Percentiles rank a stretch among this genome's conserved stretches.
phyloP scores from a whole-genome alignment of 768 basidiomycete genomes.

The Terana coerulea region DNA sequence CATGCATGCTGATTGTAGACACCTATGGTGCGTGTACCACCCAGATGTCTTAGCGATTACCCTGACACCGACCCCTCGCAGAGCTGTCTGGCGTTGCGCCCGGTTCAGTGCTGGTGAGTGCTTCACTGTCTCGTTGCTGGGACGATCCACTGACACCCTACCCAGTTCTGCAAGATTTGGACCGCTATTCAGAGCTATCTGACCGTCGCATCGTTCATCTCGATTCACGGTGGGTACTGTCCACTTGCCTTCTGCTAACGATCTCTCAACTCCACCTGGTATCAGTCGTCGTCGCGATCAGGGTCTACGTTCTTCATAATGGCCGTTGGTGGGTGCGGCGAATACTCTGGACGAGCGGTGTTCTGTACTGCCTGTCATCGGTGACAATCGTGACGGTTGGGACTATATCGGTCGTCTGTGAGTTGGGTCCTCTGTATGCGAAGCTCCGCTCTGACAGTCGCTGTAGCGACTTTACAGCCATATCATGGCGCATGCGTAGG shows the following conservation, averaged over 20 bases:
- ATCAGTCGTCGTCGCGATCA: slow-evolving; percentile 23
- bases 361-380: slow-evolving; percentile 18
- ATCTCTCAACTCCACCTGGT: background rate
- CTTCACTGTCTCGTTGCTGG: background rate
- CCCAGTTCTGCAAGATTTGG: slow-evolving; percentile 27
- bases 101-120: slow-evolving; percentile 13
- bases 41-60: background rate
- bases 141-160: background rate
- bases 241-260: background rate
- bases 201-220: slow-evolving; percentile 26
- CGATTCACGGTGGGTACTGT: slow-evolving; percentile 21
- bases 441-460: background rate
- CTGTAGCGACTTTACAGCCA: slow-evolving; percentile 19
- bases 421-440: background rate
- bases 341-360: slow-evolving; percentile 19
- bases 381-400: slow-evolving; percentile 22
- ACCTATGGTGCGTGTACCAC: slow-evolving; percentile 20
- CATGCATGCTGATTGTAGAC: slow-evolving; percentile 22
- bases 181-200: slow-evolving; percentile 23
- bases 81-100: slow-evolving; percentile 19
- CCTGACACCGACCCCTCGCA: background rate
- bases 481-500: slow-evolving; percentile 24
- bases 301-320: slow-evolving; percentile 23
- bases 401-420: slow-evolving; percentile 22
- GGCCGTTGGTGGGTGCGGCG: slow-evolving; percentile 21